Evolutionary conservation across 768 basidiomycete genomes (phyloP).

Genomic region (Lyophyllum decastes): DNA sequence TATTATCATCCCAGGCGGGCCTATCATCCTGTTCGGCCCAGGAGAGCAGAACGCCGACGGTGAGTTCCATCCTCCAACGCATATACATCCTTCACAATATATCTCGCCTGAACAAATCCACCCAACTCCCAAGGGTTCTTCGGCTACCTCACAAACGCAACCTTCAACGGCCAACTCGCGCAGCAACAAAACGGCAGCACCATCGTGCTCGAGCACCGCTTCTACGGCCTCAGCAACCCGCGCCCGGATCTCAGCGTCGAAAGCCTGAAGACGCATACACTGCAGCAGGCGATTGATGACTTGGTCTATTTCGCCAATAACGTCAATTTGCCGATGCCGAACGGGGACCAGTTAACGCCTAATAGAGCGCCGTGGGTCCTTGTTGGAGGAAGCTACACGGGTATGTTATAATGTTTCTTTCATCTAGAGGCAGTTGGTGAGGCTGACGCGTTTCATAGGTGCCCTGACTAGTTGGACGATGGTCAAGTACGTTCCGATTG

Average conservation of each 20-base stretch:
- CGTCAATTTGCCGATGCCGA: slow-evolving; percentile 66
- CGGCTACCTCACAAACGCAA: slow-evolving; percentile 66
- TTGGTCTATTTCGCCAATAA: slow-evolving; percentile 69
- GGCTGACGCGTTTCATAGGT: slow-evolving; percentile 2
- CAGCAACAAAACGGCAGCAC: slow-evolving; percentile 70
- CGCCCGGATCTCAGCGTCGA: slow-evolving; percentile 56
- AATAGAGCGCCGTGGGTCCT: slow-evolving; percentile 51
- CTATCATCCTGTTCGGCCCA: slow-evolving; percentile 65
- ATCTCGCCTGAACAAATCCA: not conserved
- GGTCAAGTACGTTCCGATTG: slow-evolving; percentile 53
- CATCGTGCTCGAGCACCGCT: slow-evolving; percentile 71
- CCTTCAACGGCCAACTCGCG: slow-evolving; percentile 63
- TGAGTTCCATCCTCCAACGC: slow-evolving; percentile 17
- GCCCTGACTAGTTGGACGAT: slow-evolving; percentile 62
- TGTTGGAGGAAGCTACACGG: slow-evolving; percentile 53
- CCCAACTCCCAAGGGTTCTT: slow-evolving; percentile 33
- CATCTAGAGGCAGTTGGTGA: not conserved
- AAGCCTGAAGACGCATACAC: slow-evolving; percentile 61
- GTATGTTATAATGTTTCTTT: slow-evolving; percentile 19
- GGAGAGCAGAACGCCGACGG: slow-evolving; percentile 63
- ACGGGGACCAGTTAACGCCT: slow-evolving; percentile 61
- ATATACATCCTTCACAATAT: not conserved
- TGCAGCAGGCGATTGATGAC: slow-evolving; percentile 77
- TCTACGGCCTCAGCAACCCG: slow-evolving; percentile 77
- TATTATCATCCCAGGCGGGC: slow-evolving; percentile 45